Base-by-base conservation (phyloP, 495 filamentous ascomycete species). In the Thermochaetoides thermophila region DNA sequence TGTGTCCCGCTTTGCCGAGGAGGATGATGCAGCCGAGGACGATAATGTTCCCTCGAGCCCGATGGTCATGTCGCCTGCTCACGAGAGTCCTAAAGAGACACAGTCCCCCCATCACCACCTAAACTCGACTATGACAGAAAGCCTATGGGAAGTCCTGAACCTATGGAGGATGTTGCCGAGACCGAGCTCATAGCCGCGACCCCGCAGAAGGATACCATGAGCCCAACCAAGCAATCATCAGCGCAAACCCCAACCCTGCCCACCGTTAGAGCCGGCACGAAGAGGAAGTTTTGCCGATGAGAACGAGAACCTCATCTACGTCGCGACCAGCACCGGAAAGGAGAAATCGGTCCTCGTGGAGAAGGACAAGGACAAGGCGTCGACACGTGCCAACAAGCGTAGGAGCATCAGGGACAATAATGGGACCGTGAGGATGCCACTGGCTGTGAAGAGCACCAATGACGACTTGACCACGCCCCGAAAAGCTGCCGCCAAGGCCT, bases 1-100 rank as follows among this genome's bases (percentile, higher is more conserved):
- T 12, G 60, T 80, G 7, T 79, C 69, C 1, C 70, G 72, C 33
- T 74, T 69, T 40, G 68, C 74, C 8, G 62, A 72, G 32, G 76
- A 77, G 27, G 71, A 74, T 34, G 58, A 69, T 1, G 69, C 71
- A 17, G 77, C 74, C 45, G 59, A 67, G 31, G 59, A 66, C n/a
- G n/a, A n/a, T n/a, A n/a, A n/a, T n/a, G n/a, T n/a, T n/a, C n/a
- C n/a, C n/a, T n/a, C n/a, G n/a, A n/a, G n/a, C n/a, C n/a, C n/a
- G n/a, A n/a, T n/a, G n/a, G n/a, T n/a, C n/a, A n/a, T n/a, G n/a
- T n/a, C n/a, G n/a, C n/a, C n/a, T n/a, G n/a, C n/a, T n/a, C n/a
- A n/a, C 38, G 37, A 32, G 5, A 39, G 43, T 7, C 39, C n/a
- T n/a, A n/a, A n/a, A n/a, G n/a, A n/a, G n/a, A n/a, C n/a, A n/a